Evolutionary conservation across 495 filamentous ascomycete genomes (phyloP).

Genomic region (Hypoxylon fragiforme): DNA sequence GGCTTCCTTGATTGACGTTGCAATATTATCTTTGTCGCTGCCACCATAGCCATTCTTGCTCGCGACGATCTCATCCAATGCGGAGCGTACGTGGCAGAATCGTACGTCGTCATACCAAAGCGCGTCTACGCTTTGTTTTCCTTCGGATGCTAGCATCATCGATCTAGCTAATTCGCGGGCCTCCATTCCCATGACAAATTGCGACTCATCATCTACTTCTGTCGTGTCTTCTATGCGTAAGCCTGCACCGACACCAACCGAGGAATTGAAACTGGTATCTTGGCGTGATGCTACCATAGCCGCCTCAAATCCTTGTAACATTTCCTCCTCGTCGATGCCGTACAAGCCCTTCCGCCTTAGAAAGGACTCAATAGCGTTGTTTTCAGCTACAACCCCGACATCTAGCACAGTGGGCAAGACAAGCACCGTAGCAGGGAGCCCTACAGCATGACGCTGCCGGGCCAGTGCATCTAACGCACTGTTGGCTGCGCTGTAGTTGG

Average conservation of each 20-base stretch:
- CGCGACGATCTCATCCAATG: neutral
- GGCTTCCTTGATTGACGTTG: conserved; percentile 1
- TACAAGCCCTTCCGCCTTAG: conserved; percentile 40
- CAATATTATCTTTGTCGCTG: neutral
- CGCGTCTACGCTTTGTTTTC: conserved; percentile 10
- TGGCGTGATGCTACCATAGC: conserved; percentile 28
- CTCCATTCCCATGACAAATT: conserved; percentile 10
- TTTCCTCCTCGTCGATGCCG: conserved; percentile 41
- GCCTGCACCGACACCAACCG: no score
- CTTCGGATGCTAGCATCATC: conserved; percentile 3
- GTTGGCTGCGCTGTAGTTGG: conserved; percentile 62
- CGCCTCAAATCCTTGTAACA: conserved; percentile 37
- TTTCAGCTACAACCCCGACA: conserved; percentile 44
- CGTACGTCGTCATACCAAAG: conserved; percentile 8
- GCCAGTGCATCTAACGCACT: conserved; percentile 54
- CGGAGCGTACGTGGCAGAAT: conserved; percentile 1
- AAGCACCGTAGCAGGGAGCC: conserved; percentile 44
- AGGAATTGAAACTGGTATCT: neutral
- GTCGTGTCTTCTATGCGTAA: neutral
- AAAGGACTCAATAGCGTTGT: conserved; percentile 25
- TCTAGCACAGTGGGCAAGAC: conserved; percentile 46
- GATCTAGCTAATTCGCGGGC: conserved; percentile 5
- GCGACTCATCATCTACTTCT: conserved; percentile 1
- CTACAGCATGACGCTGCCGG: conserved; percentile 41
- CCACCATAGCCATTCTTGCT: neutral